Evolutionary conservation across 2,329 filamentous ascomycete species (phyloP).

Genomic region (Biscogniauxia mediterranea): DNA sequence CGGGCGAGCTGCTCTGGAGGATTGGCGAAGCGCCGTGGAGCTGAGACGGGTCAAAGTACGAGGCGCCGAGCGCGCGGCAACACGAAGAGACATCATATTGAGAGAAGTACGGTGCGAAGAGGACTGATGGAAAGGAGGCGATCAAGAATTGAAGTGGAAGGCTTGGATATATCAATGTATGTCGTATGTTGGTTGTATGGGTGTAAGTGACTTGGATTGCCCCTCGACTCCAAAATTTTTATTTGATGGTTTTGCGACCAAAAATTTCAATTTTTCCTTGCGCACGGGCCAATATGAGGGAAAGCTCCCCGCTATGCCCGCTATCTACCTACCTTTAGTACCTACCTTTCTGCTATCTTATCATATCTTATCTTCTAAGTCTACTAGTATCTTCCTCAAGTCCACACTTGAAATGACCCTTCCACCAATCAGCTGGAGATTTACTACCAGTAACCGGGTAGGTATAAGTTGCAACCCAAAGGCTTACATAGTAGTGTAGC

Average conservation of each 20-base stretch:
- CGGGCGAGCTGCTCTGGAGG: conserved; percentile 48
- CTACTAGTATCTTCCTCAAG: no score
- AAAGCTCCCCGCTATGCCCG: background rate
- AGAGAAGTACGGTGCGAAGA: background rate
- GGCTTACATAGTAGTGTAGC: no score
- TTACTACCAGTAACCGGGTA: no score
- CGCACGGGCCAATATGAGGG: background rate
- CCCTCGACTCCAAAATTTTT: conserved; percentile 18
- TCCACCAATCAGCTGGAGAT: no score
- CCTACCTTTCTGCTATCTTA: background rate
- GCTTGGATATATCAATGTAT: conserved; percentile 5
- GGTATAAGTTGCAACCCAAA: no score
- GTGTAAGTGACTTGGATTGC: conserved; percentile 6
- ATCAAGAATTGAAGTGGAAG: background rate
- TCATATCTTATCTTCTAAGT: background rate
- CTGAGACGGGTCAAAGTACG: conserved; percentile 60
- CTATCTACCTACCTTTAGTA: no score
- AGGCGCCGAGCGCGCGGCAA: conserved; percentile 64
- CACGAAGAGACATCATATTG: conserved; percentile 69
- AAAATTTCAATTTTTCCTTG: background rate
- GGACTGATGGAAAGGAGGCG: background rate
- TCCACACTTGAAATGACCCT: no score
- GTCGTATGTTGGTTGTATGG: conserved; percentile 6
- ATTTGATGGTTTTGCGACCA: background rate
- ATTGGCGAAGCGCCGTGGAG: conserved; percentile 49